These are phyloP conservation scores for Coprinopsis marcescibilis DNA, from an alignment of 768 basidiomycete species.

Conservation along the genomic window DNA sequence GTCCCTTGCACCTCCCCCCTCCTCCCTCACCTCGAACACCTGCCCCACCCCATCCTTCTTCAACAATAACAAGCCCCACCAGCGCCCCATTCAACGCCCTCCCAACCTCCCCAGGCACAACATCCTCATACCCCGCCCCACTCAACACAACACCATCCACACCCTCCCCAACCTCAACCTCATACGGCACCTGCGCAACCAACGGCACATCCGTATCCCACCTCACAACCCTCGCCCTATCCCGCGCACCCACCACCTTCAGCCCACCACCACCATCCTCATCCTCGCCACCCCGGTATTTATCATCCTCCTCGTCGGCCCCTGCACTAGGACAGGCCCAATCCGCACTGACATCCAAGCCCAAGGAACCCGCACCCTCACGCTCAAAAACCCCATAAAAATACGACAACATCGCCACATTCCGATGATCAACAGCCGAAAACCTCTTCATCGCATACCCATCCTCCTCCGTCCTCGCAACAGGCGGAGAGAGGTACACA, in stretches of 20 bases:
- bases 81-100: constrained; percentile 76
- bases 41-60: not conserved
- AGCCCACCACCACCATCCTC: no score
- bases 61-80: constrained; percentile 58
- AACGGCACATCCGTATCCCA: constrained; percentile 75
- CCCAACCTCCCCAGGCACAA: constrained; percentile 61
- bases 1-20: constrained; percentile 5
- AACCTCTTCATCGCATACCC: not conserved
- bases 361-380: no score
- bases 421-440: not conserved
- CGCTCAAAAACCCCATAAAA: no score
- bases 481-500: constrained; percentile 43
- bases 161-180: constrained; percentile 51
- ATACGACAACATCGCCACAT: constrained; percentile 22
- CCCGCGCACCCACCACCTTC: no score
- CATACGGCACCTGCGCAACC: constrained; percentile 64
- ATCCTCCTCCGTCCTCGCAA: constrained; percentile 37
- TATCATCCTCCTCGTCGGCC: constrained; percentile 34
- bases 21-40: not conserved
- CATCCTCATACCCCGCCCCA: constrained; percentile 76
- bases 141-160: constrained; percentile 62
- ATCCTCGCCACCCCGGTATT: no score
- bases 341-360: no score
- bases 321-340: no score
- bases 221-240: not conserved